phyloP scores from a whole-genome alignment of 768 basidiomycete genomes.

The Pluteus cervinus region DNA sequence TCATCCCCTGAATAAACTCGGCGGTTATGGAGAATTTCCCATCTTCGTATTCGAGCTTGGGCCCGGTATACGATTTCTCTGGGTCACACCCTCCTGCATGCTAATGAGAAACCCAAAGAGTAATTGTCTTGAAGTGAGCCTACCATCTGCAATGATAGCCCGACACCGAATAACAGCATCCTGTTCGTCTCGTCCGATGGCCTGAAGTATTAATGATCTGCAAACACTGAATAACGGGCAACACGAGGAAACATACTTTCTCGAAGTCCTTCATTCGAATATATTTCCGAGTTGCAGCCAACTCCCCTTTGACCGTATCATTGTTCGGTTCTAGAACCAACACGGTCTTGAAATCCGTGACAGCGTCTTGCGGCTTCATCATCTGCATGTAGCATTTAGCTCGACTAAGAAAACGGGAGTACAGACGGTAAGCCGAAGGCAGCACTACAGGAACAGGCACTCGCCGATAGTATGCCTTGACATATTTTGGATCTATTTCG shows the following conservation, averaged over 20 bases:
- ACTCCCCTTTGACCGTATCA: slow-evolving; percentile 68
- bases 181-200: slow-evolving; percentile 90
- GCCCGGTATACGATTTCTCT: slow-evolving; percentile 70
- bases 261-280: slow-evolving; percentile 88
- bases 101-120: not conserved
- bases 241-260: slow-evolving; percentile 47
- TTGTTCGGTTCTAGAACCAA: slow-evolving; percentile 83
- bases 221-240: not conserved
- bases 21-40: slow-evolving; percentile 69
- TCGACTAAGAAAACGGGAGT: slow-evolving; percentile 44
- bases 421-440: slow-evolving; percentile 7
- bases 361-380: slow-evolving; percentile 78
- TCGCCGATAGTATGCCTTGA: slow-evolving; percentile 84
- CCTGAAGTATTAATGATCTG: slow-evolving; percentile 33
- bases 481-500: slow-evolving; percentile 80
- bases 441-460: slow-evolving; percentile 13
- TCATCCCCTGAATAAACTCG: slow-evolving; percentile 80
- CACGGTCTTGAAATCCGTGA: slow-evolving; percentile 84
- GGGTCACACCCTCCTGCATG: slow-evolving; percentile 69
- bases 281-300: slow-evolving; percentile 87
- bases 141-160: slow-evolving; percentile 77
- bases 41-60: slow-evolving; percentile 54
- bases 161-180: slow-evolving; percentile 66
- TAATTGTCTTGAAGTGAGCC: slow-evolving; percentile 8
- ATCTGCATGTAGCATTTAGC: slow-evolving; percentile 90